Conservation (phyloP, 163 green algal species). For the Chlorella variabilis region DNA sequence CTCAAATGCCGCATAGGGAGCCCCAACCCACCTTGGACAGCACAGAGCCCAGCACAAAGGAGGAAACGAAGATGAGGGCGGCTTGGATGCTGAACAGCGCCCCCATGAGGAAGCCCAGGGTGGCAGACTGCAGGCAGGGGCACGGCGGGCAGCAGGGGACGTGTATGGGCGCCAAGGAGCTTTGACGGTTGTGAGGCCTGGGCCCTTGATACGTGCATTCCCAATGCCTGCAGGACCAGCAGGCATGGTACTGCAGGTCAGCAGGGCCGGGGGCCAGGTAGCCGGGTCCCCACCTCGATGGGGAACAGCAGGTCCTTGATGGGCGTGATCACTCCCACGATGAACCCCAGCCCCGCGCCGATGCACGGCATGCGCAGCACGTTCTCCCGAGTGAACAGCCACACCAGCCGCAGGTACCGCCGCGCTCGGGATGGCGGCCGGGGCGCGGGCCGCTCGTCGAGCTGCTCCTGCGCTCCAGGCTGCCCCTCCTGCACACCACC, state of each 20-base stretch:
- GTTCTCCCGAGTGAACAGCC: not conserved
- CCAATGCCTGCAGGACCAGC: too few species aligned
- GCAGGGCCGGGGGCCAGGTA: too few species aligned
- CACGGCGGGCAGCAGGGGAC: too few species aligned
- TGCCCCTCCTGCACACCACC: too few species aligned
- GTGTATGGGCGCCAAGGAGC: too few species aligned
- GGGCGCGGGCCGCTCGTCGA: too few species aligned
- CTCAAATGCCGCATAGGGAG: too few species aligned
- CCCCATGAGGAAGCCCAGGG: slow-evolving; percentile 11
- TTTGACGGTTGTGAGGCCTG: too few species aligned
- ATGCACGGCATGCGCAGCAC: slow-evolving; percentile 4
- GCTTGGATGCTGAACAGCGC: not conserved
- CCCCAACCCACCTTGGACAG: not conserved
- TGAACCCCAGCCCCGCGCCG: not conserved
- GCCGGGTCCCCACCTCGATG: not conserved
- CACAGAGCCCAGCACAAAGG: not conserved
- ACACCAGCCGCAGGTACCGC: not conserved
- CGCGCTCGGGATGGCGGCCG: not conserved
- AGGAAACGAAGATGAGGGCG: not conserved
- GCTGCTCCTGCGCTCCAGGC: too few species aligned
- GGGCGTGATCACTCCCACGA: not conserved
- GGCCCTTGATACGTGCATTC: too few species aligned
- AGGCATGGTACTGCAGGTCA: too few species aligned
- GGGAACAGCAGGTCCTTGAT: not conserved
- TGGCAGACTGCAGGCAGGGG: not conserved